phyloP scores from a whole-genome alignment of 1,284 basidiomycete genomes.

The Ustilago trichophora region DNA sequence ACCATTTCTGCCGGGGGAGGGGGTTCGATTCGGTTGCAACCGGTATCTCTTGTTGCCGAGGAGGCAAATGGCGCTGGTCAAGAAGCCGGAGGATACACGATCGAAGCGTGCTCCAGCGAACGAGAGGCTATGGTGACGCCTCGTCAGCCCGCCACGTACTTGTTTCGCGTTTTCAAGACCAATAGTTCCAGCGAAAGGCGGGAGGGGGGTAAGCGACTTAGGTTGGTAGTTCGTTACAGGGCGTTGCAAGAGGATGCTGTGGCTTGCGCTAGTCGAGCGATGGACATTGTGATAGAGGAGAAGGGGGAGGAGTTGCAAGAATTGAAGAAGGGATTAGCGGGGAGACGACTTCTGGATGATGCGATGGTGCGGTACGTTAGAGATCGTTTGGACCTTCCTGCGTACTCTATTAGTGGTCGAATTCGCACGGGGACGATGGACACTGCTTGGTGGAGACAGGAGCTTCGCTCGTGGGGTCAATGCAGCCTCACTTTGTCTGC shows the following conservation, averaged over 20 bases:
- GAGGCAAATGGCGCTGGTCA: no score
- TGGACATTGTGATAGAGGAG: constrained; percentile 12
- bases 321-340: constrained; percentile 1
- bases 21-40: constrained; percentile 34
- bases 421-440: constrained; percentile 25
- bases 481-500: no score
- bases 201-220: constrained; percentile 5
- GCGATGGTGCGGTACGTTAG: constrained; percentile 23
- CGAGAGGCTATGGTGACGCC: constrained; percentile 44
- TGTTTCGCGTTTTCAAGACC: constrained; percentile 45
- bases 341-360: constrained; percentile 16
- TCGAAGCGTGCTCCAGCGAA: constrained; percentile 5
- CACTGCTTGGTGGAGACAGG: constrained; percentile 20
- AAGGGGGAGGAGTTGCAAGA: background rate
- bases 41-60: constrained; percentile 27
- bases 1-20: constrained; percentile 47
- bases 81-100: constrained; percentile 1
- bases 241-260: constrained; percentile 50
- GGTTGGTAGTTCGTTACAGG: constrained; percentile 49
- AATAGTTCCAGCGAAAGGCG: no score
- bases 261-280: background rate
- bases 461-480: constrained; percentile 20
- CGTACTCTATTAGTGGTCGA: constrained; percentile 33
- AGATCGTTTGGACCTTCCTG: constrained; percentile 35
- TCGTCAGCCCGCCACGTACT: constrained; percentile 51